Evolutionary conservation across 495 filamentous ascomycete species (phyloP), one percentile per base, ranked within the genome.

Genomic region (Amphirosellinia nigrospora): DNA sequence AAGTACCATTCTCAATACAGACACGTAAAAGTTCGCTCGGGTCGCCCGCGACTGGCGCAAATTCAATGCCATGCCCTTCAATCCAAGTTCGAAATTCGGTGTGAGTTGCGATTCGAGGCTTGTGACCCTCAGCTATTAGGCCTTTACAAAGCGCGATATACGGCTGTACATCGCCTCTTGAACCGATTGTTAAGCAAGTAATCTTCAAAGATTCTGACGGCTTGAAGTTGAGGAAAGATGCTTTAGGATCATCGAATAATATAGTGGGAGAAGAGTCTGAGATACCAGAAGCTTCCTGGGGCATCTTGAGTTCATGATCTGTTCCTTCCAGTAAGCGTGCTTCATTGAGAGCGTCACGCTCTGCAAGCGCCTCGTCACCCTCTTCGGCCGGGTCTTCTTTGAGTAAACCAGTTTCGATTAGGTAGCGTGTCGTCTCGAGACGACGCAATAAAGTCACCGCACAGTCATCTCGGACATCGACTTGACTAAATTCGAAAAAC

Each of bases 101-200:
- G 79, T 99, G 96, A 0, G 96, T 98, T 11, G 96, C 96, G 73
- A 99, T 98, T 74, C 88, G 91, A 3, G 92, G 89, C 59, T 84
- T 88, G 75, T 98, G 96, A 5, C 96, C 96, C 71, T 99, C 95
- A 1, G 89, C 90, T 48, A 96, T 81, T 11, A 99, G 82, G 3
- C 92, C 92, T 78, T 97, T 97, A 82, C 96, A 98, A 19, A 99
- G 83, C 6, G 96, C 94, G 77, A 99, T 98, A 76, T 98, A 99
- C 0, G 96, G 96, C 72, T 99, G 96, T 9, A 99, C 96, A 78
- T 99, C 96, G 30, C 96, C 96, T 36, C 96, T 87, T 3, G 95
- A 97, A 30, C 96, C 96, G 69, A 99, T 99, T 0, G 96, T 99
- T 38, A 99, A 81, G 76, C 96, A 99, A 0, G 94, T 97, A 61